phyloP scores from a whole-genome alignment of 805 yeast genomes.

The Candida anglica region DNA sequence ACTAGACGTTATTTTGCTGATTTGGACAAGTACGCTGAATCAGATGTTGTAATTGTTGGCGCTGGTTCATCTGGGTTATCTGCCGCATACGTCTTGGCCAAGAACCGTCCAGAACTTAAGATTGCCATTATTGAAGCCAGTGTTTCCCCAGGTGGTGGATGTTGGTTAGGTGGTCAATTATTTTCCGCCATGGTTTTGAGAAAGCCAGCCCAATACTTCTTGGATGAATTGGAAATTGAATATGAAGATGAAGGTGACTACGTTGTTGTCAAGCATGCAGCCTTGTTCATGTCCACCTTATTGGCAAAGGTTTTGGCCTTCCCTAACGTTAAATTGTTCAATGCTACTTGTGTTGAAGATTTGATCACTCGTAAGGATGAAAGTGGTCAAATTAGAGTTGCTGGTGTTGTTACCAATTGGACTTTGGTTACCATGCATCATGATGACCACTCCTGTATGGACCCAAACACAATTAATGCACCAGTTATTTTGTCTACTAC shows the following conservation, averaged over 20 bases:
- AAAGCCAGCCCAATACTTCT: constrained; percentile 71
- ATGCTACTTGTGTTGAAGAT: constrained; percentile 79
- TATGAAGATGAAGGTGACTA: constrained; percentile 80
- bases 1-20: constrained; percentile 70
- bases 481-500: constrained; percentile 65
- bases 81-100: constrained; percentile 71
- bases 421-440: constrained; percentile 73
- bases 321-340: constrained; percentile 74
- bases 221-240: constrained; percentile 58
- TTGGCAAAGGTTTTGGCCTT: constrained; percentile 64
- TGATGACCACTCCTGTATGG: constrained; percentile 77
- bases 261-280: constrained; percentile 79
- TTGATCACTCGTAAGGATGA: constrained; percentile 66
- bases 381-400: constrained; percentile 56
- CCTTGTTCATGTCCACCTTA: constrained; percentile 68
- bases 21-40: constrained; percentile 68
- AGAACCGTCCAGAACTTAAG: constrained; percentile 70
- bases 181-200: constrained; percentile 77
- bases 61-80: constrained; percentile 77
- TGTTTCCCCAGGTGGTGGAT: constrained; percentile 80
- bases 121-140: constrained; percentile 71
- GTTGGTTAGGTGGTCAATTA: constrained; percentile 74
- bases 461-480: constrained; percentile 71
- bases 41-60: constrained; percentile 72
- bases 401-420: constrained; percentile 85